phyloP scores from a whole-genome alignment of 805 yeast genomes.

The Saccharomycopsis sp. region DNA sequence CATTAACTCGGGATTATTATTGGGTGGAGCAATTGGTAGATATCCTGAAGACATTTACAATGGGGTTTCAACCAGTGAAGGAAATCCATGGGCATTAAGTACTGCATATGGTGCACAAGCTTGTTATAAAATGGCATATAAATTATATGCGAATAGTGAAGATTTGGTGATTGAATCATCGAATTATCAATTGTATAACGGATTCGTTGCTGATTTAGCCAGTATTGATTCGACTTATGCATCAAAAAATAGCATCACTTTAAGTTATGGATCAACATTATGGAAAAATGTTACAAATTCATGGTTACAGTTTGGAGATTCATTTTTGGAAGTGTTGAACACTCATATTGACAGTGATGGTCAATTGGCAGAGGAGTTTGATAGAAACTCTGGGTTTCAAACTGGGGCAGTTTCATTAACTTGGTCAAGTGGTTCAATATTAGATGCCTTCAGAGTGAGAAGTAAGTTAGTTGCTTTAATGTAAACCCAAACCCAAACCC shows the following conservation, averaged over 20 bases:
- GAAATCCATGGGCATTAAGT: constrained; percentile 90
- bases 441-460: constrained; percentile 33
- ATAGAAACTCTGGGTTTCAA: constrained; percentile 58
- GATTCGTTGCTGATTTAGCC: constrained; percentile 12
- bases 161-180: constrained; percentile 2
- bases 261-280: constrained; percentile 28
- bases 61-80: constrained; percentile 59
- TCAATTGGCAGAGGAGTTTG: constrained; percentile 64
- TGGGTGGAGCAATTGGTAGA: constrained; percentile 66
- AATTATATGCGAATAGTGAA: constrained; percentile 16
- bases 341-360: constrained; percentile 41
- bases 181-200: constrained; percentile 13
- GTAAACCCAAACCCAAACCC: too few species aligned
- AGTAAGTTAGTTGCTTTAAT: not conserved
- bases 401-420: constrained; percentile 68
- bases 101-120: constrained; percentile 65
- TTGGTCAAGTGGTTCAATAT: constrained; percentile 65
- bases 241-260: constrained; percentile 14
- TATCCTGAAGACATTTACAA: constrained; percentile 91
- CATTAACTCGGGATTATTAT: constrained; percentile 45
- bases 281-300: not conserved
- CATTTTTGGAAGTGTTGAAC: constrained; percentile 12
- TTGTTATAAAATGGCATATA: constrained; percentile 46
- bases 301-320: constrained; percentile 12
- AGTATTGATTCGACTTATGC: constrained; percentile 17